Base-by-base conservation (phyloP, 2,329 filamentous ascomycete species). In the Aureobasidium musti region DNA sequence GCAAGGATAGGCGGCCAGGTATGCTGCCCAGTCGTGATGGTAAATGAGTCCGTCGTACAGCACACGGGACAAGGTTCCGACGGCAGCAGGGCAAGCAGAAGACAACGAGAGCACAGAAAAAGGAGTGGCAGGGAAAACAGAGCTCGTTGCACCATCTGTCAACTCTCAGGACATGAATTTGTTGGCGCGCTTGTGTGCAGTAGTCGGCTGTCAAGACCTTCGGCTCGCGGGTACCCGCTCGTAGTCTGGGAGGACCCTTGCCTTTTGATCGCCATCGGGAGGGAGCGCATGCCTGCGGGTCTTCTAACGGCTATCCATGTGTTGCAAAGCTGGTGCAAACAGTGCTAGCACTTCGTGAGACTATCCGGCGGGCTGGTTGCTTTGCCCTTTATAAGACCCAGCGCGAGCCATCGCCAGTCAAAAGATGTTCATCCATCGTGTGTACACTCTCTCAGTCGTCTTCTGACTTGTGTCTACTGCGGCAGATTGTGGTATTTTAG, bases 261-360 rank as follows among this genome's bases (percentile, higher is more conserved):
- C 60, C 59, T 63, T 30, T 45, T 64, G 60, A 64, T 64, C 60
- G 60, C 49, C 60, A 53, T 64, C 60, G 60, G 60, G 49, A 64
- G 49, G 49, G 60, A 64, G 59, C 60, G 47, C 60, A 64, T 64
- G 60, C 60, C 60, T 64, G 60, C 60, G 60, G 60, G 60, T 64
- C 60, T 64, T 64, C 37, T 52, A 64, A 64, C 60, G 60, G 60
- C 60, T 64, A 64, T 64, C 60, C 60, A 64, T 64, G 60, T 64
- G 60, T 64, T 64, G 61, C 61, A 64, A 63, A 64, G 61, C 61
- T 64, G 61, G 61, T 64, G 61, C 61, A 64, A 64, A 64, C 61
- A 64, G 61, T 64, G 61, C 61, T 64, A 64, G 49, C 61, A 64
- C 54, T 50, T 64, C 61, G 61, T 64, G 49, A 64, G 61, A 64